phyloP scores from a whole-genome alignment of 768 basidiomycete species.

The Goffeauzyma gilvescens region DNA sequence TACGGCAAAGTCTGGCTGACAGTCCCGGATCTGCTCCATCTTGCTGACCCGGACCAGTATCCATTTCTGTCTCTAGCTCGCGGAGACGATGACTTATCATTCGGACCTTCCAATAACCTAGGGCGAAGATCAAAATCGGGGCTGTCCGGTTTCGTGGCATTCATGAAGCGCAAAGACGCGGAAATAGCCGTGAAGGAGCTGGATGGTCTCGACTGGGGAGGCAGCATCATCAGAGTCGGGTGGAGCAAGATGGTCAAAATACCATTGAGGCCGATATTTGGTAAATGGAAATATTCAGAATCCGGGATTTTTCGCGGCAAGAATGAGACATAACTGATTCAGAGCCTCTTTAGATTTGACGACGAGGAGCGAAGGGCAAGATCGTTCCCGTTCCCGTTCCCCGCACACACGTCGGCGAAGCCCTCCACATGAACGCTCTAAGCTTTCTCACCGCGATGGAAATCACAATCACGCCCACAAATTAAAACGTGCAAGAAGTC shows the following conservation, averaged over 20 bases:
- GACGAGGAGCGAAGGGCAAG: not conserved
- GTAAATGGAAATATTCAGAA: slow-evolving; percentile 41
- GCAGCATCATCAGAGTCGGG: slow-evolving; percentile 64
- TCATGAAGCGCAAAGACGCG: slow-evolving; percentile 81
- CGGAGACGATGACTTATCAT: slow-evolving; percentile 43
- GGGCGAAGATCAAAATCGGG: slow-evolving; percentile 54
- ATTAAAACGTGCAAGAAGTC: no score
- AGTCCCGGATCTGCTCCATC: not conserved
- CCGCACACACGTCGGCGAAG: slow-evolving; percentile 2
- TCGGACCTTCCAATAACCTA: slow-evolving; percentile 57
- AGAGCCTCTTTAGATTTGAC: no score
- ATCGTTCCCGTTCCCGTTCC: slow-evolving; percentile 10
- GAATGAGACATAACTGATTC: no score
- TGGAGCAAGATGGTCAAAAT: slow-evolving; percentile 96
- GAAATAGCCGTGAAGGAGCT: slow-evolving; percentile 71
- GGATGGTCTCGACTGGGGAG: slow-evolving; percentile 90
- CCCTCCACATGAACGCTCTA: no score
- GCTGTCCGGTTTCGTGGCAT: slow-evolving; percentile 88
- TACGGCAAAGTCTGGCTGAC: not conserved
- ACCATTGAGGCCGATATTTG: slow-evolving; percentile 49
- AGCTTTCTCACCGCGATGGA: no score
- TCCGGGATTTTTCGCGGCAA: slow-evolving; percentile 6
- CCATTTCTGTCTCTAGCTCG: slow-evolving; percentile 38
- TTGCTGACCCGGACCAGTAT: not conserved
- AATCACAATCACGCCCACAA: no score